A percentile compares a stretch with the other conserved stretches of the same genome.
These are phyloP conservation scores for Houttuynia cordata DNA, from an alignment of 164 flowering plant genomes.

Conservation along the genomic window DNA sequence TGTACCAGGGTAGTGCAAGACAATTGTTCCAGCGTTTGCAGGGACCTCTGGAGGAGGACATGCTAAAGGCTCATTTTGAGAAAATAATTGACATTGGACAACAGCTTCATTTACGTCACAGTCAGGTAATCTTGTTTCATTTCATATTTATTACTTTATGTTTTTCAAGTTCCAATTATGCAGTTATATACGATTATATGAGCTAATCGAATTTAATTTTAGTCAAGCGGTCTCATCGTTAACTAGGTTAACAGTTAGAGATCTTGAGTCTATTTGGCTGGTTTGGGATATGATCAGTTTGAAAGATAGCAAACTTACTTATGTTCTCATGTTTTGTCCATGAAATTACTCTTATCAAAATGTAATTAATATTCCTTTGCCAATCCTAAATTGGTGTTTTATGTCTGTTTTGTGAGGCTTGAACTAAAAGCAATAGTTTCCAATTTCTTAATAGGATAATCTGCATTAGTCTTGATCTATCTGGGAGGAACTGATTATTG, in stretches of 20 bases:
- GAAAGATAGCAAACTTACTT: not conserved
- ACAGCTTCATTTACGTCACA: slow-evolving; percentile 30
- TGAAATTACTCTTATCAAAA: too few relatives aligned
- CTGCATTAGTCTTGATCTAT: too few relatives aligned
- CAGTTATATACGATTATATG: not conserved
- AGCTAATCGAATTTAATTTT: not conserved
- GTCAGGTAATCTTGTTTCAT: slow-evolving; percentile 31
- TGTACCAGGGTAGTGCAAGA: slow-evolving; percentile 83
- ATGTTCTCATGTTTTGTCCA: too few relatives aligned
- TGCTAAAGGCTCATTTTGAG: slow-evolving; percentile 65
- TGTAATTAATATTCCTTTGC: too few relatives aligned
- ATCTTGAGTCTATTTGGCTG: not conserved
- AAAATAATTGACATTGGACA: slow-evolving; percentile 55
- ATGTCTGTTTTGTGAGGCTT: too few relatives aligned
- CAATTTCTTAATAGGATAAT: too few relatives aligned
- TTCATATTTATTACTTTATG: not conserved
- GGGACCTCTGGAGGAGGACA: slow-evolving; percentile 70
- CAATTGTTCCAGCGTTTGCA: slow-evolving; percentile 82
- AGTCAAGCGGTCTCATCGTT: too few relatives aligned
- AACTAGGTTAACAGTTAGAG: too few relatives aligned
- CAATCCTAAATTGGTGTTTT: too few relatives aligned
- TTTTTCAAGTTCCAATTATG: not conserved
- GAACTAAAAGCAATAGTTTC: too few relatives aligned
- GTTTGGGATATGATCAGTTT: not conserved
- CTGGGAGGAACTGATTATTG: too few relatives aligned